Evolutionary conservation across 176 grass and related monocot genomes (phyloP), one percentile per base, ranked within the genome.

Genomic region (Hsuehochloa calcarea): DNA sequence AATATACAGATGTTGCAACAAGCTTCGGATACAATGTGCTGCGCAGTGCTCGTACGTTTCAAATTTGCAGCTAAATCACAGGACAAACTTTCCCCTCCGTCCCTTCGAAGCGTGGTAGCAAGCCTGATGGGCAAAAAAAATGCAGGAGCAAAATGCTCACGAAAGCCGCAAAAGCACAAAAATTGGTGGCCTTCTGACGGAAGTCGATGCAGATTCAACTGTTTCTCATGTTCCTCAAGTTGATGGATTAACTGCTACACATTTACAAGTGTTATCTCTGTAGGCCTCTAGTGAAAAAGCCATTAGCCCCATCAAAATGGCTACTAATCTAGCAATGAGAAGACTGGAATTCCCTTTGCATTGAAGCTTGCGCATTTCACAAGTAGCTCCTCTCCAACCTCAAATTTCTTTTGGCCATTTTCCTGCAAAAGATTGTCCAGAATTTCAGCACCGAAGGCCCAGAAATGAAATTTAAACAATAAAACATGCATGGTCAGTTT

Each of bases 261-360:
- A 83, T 83, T 39, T 87, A 72, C 80, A 83, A 56, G 72, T 49
- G 37, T 56, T 54, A n/a, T 39, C 34, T 78, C 39, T 39, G 12
- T 45, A 64, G 56, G 60, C 54, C 51, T 78, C 73, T 26, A 65
- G 31, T 1, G 4, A 3, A 27, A 27, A 66, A 10, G 14, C 50
- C 15, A 72, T 49, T 58, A 60, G 54, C 70, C 40, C 13, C 50
- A 62, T 77, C 40, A 50, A 85, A 61, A 70, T 70, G 70, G 55
- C 39, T 63, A 61, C 74, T 90, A 83, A 65, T 87, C 89, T 56
- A 90, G 31, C 81, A 92, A 74, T 66, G 86, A 86, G 70, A 96
- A 98, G 38, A 96, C 83, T 11, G 93, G 93, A 83, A 98, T 90
- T 44, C 96, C 96, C 75, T 98, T 98, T 0, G 83, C 71, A 55